phyloP scores from a whole-genome alignment of 2,329 filamentous ascomycete species.

The Fusarium lyarnte region DNA sequence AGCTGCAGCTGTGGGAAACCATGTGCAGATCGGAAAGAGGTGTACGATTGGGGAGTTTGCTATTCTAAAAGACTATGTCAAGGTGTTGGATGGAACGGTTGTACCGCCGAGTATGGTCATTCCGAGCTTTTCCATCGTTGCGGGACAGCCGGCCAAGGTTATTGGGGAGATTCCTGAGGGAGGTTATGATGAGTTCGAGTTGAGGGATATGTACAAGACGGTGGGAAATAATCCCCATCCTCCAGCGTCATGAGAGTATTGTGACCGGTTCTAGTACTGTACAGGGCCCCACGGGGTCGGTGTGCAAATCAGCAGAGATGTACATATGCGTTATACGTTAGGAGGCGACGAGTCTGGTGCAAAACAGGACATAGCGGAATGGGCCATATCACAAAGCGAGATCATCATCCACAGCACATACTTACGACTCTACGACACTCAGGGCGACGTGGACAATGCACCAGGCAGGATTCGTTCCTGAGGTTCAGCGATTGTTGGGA shows the following conservation, averaged over 20 bases:
- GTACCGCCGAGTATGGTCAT: slow-evolving; percentile 91
- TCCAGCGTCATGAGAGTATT: slow-evolving; percentile 38
- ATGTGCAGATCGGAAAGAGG: slow-evolving; percentile 84
- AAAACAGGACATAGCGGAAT: neutral
- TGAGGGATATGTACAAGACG: slow-evolving; percentile 71
- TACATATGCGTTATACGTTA: neutral
- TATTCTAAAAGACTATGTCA: slow-evolving; percentile 93
- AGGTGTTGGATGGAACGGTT: slow-evolving; percentile 84
- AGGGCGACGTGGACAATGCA: too few species aligned
- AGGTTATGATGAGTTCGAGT: slow-evolving; percentile 70
- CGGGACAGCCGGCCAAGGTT: slow-evolving; percentile 79
- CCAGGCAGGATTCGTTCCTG: neutral
- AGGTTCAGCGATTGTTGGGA: neutral
- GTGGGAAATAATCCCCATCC: slow-evolving; percentile 66
- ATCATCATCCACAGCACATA: neutral
- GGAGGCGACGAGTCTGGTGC: neutral
- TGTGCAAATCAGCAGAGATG: neutral
- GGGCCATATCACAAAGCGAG: neutral
- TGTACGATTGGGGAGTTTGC: slow-evolving; percentile 86
- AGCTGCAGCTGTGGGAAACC: slow-evolving; percentile 82
- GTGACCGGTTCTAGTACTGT: neutral
- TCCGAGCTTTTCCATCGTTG: slow-evolving; percentile 92
- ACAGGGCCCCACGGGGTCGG: neutral
- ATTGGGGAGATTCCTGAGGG: slow-evolving; percentile 84
- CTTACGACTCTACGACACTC: neutral